phyloP scores from a whole-genome alignment of 768 basidiomycete species.

The Collybiopsis confluens region DNA sequence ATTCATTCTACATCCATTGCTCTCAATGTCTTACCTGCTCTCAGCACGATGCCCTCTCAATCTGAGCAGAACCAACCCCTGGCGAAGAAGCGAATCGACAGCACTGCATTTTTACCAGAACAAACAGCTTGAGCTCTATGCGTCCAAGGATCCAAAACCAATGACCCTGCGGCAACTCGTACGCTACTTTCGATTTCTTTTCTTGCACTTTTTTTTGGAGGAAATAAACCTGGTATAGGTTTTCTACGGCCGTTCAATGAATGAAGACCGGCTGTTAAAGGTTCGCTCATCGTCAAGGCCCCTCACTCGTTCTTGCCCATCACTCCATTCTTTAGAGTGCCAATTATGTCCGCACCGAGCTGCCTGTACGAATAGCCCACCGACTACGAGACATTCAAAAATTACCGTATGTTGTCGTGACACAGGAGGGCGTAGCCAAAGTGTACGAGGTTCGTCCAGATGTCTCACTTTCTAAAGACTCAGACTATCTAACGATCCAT shows the following conservation, averaged over 20 bases:
- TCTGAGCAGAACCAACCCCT: background rate
- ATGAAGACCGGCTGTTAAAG: constrained; percentile 72
- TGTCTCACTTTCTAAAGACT: background rate
- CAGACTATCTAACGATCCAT: background rate
- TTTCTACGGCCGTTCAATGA: constrained; percentile 83
- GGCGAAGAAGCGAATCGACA: constrained; percentile 24
- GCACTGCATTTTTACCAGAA: constrained; percentile 77
- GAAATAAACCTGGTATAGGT: constrained; percentile 40
- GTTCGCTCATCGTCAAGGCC: constrained; percentile 30
- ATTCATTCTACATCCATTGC: background rate
- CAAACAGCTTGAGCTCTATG: constrained; percentile 76
- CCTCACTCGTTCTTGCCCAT: background rate
- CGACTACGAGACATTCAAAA: constrained; percentile 82
- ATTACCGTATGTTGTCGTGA: constrained; percentile 83
- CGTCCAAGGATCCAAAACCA: constrained; percentile 64
- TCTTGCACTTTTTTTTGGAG: background rate
- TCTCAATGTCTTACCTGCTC: constrained; percentile 5
- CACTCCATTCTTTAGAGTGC: constrained; percentile 48
- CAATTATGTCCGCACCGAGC: constrained; percentile 85
- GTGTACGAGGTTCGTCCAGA: constrained; percentile 72
- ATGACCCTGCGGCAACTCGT: constrained; percentile 80
- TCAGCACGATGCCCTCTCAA: background rate
- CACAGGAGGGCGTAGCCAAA: constrained; percentile 75
- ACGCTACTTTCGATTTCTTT: constrained; percentile 14
- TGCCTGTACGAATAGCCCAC: constrained; percentile 86